phyloP scores from a whole-genome alignment of 2,329 filamentous ascomycete genomes.

The Diaporthe aspalathi region DNA sequence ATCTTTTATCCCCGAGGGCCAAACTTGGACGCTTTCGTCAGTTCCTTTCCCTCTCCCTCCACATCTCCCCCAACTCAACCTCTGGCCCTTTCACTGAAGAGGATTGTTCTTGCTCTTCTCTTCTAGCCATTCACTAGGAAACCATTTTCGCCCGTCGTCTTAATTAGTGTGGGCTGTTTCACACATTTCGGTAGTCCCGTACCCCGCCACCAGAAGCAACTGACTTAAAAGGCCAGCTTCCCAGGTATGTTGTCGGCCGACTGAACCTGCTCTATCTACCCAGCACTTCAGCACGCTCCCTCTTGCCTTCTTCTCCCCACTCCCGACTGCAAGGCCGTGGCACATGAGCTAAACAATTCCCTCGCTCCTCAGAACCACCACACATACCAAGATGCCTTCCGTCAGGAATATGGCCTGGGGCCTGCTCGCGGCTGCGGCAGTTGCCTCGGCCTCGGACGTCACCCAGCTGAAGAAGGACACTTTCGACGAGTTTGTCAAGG shows the following conservation, averaged over 20 bases:
- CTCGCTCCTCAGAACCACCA: constrained; percentile 25
- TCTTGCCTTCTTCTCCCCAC: not conserved
- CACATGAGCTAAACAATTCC: constrained; percentile 9
- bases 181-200: not conserved
- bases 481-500: constrained; percentile 87
- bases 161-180: constrained; percentile 16
- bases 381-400: constrained; percentile 55
- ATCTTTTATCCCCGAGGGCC: constrained; percentile 18
- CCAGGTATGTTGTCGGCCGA: constrained; percentile 30
- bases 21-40: not conserved
- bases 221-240: constrained; percentile 5
- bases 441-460: constrained; percentile 82
- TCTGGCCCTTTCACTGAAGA: constrained; percentile 22
- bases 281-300: not conserved
- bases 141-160: constrained; percentile 17
- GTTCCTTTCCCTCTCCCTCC: constrained; percentile 14
- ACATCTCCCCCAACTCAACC: constrained; percentile 1
- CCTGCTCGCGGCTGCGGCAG: constrained; percentile 66
- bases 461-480: constrained; percentile 84
- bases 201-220: constrained; percentile 6
- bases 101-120: constrained; percentile 21
- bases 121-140: constrained; percentile 34
- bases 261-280: not conserved
- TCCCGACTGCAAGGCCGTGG: not conserved
- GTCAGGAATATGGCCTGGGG: constrained; percentile 63